phyloP scores from a whole-genome alignment of 345 rosid genomes.

The Euclidium syriacum region DNA sequence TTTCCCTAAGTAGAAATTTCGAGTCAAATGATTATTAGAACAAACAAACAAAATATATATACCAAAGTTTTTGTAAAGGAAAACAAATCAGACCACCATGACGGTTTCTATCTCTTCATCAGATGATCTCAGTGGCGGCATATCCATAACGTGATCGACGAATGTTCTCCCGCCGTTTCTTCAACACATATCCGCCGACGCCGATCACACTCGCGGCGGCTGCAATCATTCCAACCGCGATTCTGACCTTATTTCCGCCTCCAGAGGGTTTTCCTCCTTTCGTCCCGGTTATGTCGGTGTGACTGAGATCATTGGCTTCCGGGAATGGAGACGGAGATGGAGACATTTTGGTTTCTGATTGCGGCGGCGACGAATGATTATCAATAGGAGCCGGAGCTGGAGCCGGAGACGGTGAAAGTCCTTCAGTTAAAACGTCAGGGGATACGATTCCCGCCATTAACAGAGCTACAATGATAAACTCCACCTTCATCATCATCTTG shows the following conservation, averaged over 20 bases:
- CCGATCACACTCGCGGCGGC: constrained; percentile 49
- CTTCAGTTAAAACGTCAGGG: not conserved
- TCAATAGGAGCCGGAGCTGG: not conserved
- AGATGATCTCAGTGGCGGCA: constrained; percentile 53
- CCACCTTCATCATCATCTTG: not conserved
- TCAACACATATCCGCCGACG: constrained; percentile 46
- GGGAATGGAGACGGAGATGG: constrained; percentile 36
- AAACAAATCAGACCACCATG: too few relatives aligned
- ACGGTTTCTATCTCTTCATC: not conserved
- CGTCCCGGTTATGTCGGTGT: constrained; percentile 15
- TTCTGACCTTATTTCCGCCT: constrained; percentile 59
- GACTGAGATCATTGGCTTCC: constrained; percentile 29
- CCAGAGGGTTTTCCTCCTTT: constrained; percentile 1
- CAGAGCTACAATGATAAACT: not conserved
- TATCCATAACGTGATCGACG: constrained; percentile 46
- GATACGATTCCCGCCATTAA: not conserved
- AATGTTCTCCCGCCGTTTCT: constrained; percentile 64
- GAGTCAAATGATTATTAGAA: too few relatives aligned
- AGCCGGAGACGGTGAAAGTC: constrained; percentile 6
- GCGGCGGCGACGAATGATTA: not conserved
- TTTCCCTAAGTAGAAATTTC: too few relatives aligned
- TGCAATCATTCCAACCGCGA: constrained; percentile 42
- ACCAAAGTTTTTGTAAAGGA: too few relatives aligned
- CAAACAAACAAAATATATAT: too few relatives aligned
- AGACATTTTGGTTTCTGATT: not conserved